Percentiles rank a stretch among this genome's conserved stretches.
phyloP scores from a whole-genome alignment of 2,329 filamentous ascomycete species.

The Neonectria hederae region DNA sequence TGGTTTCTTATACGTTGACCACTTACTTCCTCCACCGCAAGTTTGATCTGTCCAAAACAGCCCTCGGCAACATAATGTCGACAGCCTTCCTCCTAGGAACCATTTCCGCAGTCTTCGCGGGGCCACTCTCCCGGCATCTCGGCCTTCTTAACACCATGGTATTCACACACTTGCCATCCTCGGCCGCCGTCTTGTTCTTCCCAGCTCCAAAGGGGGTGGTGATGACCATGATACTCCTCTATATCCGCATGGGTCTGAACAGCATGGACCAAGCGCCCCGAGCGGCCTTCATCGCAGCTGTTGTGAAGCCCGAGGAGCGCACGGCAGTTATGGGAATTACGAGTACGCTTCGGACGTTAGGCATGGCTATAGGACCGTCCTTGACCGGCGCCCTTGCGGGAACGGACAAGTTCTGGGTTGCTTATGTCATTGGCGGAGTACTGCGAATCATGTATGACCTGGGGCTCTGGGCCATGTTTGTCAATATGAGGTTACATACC shows the following conservation, averaged over 20 bases:
- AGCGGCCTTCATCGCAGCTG: conserved; percentile 72
- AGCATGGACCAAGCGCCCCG: conserved; percentile 76
- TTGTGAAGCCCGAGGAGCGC: conserved; percentile 70
- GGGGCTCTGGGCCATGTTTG: conserved; percentile 67
- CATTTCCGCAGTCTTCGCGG: conserved; percentile 64
- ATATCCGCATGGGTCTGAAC: conserved; percentile 70
- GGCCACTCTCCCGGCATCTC: conserved; percentile 65
- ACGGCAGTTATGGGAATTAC: conserved; percentile 79
- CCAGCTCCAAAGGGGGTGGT: conserved; percentile 62
- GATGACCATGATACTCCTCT: conserved; percentile 63
- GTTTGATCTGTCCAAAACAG: conserved; percentile 64
- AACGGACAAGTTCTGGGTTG: conserved; percentile 66
- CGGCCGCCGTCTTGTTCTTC: conserved; percentile 68
- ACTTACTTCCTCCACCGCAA: conserved; percentile 67
- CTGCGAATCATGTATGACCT: conserved; percentile 66
- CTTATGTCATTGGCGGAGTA: conserved; percentile 65
- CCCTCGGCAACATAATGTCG: conserved; percentile 68
- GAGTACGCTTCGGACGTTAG: conserved; percentile 66
- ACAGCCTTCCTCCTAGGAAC: conserved; percentile 63
- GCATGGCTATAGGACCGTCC: conserved; percentile 63
- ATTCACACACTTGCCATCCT: conserved; percentile 70
- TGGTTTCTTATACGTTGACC: conserved; percentile 67
- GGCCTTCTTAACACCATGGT: conserved; percentile 73
- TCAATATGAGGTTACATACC: conserved; percentile 63
- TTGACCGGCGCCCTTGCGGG: conserved; percentile 66